Evolutionary conservation across 2,329 filamentous ascomycete species (phyloP).

Genomic region (Fusarium verticillioides): DNA sequence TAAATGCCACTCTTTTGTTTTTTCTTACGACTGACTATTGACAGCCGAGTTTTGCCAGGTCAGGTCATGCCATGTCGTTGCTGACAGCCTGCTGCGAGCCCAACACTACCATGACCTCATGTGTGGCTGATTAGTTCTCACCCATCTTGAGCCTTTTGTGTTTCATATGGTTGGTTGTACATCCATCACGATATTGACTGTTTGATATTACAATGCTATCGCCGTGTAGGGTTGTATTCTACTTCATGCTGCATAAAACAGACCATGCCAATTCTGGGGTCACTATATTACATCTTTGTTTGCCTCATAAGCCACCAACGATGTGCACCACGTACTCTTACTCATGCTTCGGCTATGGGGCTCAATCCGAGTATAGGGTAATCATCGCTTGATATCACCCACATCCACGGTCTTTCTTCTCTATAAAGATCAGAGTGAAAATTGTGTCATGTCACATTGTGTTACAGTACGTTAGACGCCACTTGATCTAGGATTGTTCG

Average conservation of each 20-base stretch:
- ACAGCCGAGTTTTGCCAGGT: neutral
- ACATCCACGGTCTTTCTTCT: neutral
- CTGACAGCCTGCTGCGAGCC: neutral
- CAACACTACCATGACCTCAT: slow-evolving; percentile 14
- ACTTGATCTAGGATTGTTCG: neutral
- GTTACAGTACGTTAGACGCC: neutral
- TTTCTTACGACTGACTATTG: neutral
- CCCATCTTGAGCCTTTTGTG: slow-evolving; percentile 20
- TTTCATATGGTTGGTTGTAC: slow-evolving; percentile 24
- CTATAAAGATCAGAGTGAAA: neutral
- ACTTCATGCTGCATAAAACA: neutral
- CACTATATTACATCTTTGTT: too few relatives aligned
- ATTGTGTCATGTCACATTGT: neutral
- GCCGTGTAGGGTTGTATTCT: slow-evolving; percentile 1
- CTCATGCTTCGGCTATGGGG: neutral
- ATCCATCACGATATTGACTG: neutral
- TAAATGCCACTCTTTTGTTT: neutral
- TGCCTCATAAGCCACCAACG: neutral
- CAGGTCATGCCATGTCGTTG: neutral
- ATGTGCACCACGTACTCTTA: neutral
- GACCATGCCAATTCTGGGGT: neutral
- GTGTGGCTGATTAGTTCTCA: slow-evolving; percentile 34
- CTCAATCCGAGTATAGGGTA: neutral
- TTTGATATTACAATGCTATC: slow-evolving; percentile 1
- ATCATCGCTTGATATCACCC: neutral